Percentiles rank a stretch among this genome's conserved stretches.
Conservation (phyloP, 225 moss, liverwort and hornwort species). For the Rhytidiadelphus loreus region DNA sequence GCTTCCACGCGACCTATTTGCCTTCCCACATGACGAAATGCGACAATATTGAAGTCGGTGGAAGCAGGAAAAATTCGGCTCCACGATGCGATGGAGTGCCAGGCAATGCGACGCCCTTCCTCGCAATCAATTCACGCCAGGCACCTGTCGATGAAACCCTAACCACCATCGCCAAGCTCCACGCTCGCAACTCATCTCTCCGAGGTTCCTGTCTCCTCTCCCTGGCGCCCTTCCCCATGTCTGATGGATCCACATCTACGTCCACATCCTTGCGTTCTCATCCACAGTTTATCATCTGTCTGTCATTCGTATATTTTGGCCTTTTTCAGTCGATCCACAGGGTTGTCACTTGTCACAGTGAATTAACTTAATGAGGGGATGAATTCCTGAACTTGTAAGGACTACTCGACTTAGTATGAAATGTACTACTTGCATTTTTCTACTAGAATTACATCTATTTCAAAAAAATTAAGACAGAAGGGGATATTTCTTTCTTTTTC, state of each 20-base stretch:
- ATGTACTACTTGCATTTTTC: background rate
- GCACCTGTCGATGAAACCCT: constrained; percentile 13
- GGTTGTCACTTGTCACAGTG: background rate
- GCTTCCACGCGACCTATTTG: background rate
- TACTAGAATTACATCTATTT: background rate
- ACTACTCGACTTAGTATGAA: background rate
- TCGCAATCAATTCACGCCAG: background rate
- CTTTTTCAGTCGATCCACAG: background rate
- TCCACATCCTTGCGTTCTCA: background rate
- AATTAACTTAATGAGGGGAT: background rate
- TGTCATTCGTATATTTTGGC: background rate
- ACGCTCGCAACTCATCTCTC: constrained; percentile 4
- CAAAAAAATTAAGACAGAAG: background rate
- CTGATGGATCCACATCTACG: constrained; percentile 14
- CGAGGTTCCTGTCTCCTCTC: background rate
- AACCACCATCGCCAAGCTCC: constrained; percentile 36
- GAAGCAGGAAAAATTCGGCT: background rate
- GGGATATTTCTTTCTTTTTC: background rate
- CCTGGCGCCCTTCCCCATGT: background rate
- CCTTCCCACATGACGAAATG: background rate
- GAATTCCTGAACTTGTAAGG: background rate
- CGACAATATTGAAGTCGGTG: background rate
- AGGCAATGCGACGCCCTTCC: background rate
- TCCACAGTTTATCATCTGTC: background rate
- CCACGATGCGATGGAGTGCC: background rate